Base-by-base conservation (phyloP, 768 basidiomycete genomes). In the Kwoniella newhampshirensis region DNA sequence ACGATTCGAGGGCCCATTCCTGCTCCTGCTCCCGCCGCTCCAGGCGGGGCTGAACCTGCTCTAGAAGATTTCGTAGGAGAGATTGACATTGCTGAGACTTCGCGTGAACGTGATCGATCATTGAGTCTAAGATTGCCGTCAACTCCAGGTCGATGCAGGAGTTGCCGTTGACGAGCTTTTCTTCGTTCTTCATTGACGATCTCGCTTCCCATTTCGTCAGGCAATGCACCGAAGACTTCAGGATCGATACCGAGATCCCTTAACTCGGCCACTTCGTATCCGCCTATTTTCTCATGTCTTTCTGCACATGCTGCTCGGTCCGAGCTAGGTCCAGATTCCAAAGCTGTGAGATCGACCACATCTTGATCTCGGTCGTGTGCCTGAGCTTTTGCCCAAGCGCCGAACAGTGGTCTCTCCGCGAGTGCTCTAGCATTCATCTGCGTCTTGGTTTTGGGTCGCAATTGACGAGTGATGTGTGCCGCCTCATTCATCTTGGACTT, bases 191-290 rank as follows among this genome's bases (percentile, higher is more conserved):
- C 64, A 77, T n/a, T 82, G 79, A 93, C 77, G 59, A 88, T 86
- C 66, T 94, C 90, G 47, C 83, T 81, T 68, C 90, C 87, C 40
- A 90, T 71, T 21, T 83, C 81, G 1, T 76, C 74, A 0, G 89
- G 90, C 2, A 97, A 74, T 28, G 75, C 78, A 0, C 75, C 77
- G 64, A 88, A 92, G 5, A 89, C 84, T 6, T 81, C 83, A 0
- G 84, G 84, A 70, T 92, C 91, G 66, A 97, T 83, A 11, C 81
- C 84, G 21, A 92, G 79, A 35, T 81, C 79, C 13, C 67, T 75
- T 37, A 96, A 79, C 65, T 89, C 85, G 2, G 74, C 78, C 17
- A 84, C 81, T 0, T 82, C 75, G 45, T 63, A 66, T 13, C 53
- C 26, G 49, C 60, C 21, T 23, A 86, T 79, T 21, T 78, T 80